Conservation (phyloP, 2,329 filamentous ascomycete species). For the Monosporascus sp. region DNA sequence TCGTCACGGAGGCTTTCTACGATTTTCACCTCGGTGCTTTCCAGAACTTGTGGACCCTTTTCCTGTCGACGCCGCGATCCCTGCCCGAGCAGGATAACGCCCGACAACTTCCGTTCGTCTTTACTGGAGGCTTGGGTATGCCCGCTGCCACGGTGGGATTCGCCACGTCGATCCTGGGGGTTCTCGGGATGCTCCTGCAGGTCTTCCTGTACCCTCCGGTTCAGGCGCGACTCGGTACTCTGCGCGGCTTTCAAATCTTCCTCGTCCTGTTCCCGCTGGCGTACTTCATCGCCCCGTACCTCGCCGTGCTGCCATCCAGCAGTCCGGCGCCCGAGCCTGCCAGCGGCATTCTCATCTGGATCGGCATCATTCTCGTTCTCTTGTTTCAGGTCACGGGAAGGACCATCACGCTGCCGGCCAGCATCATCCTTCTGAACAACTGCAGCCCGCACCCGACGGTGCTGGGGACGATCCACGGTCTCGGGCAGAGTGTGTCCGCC, state of each 20-base stretch:
- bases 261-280: constrained; percentile 63
- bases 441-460: constrained; percentile 55
- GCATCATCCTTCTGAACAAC: constrained; percentile 57
- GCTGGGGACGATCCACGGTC: constrained; percentile 52
- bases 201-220: constrained; percentile 63
- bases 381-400: constrained; percentile 67
- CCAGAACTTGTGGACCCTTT: constrained; percentile 64
- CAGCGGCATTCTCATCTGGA: constrained; percentile 51
- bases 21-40: constrained; percentile 68
- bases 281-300: constrained; percentile 63
- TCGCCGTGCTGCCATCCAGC: constrained; percentile 56
- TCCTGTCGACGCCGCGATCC: constrained; percentile 61
- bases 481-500: constrained; percentile 46
- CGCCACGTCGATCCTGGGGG: constrained; percentile 64
- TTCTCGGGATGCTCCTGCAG: constrained; percentile 65
- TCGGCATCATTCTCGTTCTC: constrained; percentile 56
- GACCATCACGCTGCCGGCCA: constrained; percentile 61
- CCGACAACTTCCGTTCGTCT: constrained; percentile 44
- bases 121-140: constrained; percentile 64
- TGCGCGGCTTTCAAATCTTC: constrained; percentile 62
- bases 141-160: constrained; percentile 62
- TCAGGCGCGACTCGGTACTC: constrained; percentile 59
- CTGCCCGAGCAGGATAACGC: constrained; percentile 24
- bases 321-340: constrained; percentile 37
- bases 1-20: constrained; percentile 63